Conservation (phyloP, 768 basidiomycete genomes). For the Tricholoma sp. region DNA sequence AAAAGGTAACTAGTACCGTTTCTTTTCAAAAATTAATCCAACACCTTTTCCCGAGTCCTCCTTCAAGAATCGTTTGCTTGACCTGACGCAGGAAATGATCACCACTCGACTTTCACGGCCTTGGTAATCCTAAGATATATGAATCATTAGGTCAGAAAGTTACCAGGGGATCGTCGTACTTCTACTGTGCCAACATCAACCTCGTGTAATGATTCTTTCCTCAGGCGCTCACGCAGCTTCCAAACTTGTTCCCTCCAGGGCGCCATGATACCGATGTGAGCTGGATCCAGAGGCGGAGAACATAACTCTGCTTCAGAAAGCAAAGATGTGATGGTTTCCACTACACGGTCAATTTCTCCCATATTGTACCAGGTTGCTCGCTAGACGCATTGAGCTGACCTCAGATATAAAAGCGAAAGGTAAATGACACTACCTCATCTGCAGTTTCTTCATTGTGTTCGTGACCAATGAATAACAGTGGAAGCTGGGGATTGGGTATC, state of each 20-base stretch:
- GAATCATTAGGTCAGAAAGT: background rate
- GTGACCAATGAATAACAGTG: conserved; percentile 41
- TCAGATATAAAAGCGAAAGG: background rate
- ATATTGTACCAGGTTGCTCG: conserved; percentile 46
- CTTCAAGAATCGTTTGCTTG: conserved; percentile 39
- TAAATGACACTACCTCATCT: conserved; percentile 34
- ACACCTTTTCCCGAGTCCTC: conserved; percentile 42
- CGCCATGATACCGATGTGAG: conserved; percentile 46
- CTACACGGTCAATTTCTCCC: conserved; percentile 38
- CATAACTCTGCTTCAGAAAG: conserved; percentile 29
- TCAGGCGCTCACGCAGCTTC: conserved; percentile 41
- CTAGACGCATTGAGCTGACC: conserved; percentile 15
- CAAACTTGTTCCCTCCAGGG: conserved; percentile 51
- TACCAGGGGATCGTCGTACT: conserved; percentile 18
- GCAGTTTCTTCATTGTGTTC: conserved; percentile 36
- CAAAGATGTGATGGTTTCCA: conserved; percentile 34
- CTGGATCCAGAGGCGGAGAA: conserved; percentile 33
- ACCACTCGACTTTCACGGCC: conserved; percentile 46
- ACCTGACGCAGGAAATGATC: conserved; percentile 48
- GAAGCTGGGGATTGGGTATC: conserved; percentile 32
- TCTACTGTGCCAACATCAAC: conserved; percentile 52
- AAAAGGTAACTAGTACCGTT: conserved; percentile 28
- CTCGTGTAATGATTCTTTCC: conserved; percentile 33
- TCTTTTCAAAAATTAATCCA: conserved; percentile 41
- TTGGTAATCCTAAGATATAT: conserved; percentile 36